A percentile compares a stretch with the other conserved stretches of the same genome.
Evolutionary conservation across 1,284 basidiomycete genomes (phyloP).

Genomic region (Cryptococcus sp.): DNA sequence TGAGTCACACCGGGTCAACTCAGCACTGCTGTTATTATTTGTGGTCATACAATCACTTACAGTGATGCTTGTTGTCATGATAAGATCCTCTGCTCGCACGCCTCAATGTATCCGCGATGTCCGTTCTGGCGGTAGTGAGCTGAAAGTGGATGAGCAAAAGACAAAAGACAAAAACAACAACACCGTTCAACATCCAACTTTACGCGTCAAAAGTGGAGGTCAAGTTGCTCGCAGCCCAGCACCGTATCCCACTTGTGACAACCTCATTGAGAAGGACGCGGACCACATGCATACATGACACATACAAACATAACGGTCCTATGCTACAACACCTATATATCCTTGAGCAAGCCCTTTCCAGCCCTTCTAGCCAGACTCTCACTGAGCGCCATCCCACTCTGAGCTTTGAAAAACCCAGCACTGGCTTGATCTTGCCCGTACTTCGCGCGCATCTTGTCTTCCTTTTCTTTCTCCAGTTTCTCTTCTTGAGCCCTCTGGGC

Average conservation of each 20-base stretch:
- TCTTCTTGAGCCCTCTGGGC: constrained; percentile 43
- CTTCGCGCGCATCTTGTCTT: constrained; percentile 38
- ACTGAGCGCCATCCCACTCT: constrained; percentile 45
- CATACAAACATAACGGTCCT: neutral
- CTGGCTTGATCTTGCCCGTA: constrained; percentile 48
- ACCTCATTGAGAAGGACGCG: too few relatives aligned
- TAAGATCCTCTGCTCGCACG: neutral
- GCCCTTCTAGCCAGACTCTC: constrained; percentile 48
- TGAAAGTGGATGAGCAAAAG: too few relatives aligned
- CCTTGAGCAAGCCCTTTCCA: constrained; percentile 48
- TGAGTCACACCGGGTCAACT: constrained; percentile 10
- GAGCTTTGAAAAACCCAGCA: constrained; percentile 49
- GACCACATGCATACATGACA: neutral
- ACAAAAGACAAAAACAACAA: too few relatives aligned
- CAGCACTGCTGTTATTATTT: too few relatives aligned
- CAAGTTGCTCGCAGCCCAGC: too few relatives aligned
- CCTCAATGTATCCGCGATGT: too few relatives aligned
- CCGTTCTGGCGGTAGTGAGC: too few relatives aligned
- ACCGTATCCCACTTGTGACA: too few relatives aligned
- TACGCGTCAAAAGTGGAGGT: neutral
- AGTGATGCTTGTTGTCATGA: constrained; percentile 18
- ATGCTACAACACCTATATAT: constrained; percentile 30
- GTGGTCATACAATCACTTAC: neutral
- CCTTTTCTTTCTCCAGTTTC: constrained; percentile 31
- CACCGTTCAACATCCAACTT: too few relatives aligned